Conservation (phyloP, 2,329 filamentous ascomycete species). For the Pseudogymnoascus sp. region DNA sequence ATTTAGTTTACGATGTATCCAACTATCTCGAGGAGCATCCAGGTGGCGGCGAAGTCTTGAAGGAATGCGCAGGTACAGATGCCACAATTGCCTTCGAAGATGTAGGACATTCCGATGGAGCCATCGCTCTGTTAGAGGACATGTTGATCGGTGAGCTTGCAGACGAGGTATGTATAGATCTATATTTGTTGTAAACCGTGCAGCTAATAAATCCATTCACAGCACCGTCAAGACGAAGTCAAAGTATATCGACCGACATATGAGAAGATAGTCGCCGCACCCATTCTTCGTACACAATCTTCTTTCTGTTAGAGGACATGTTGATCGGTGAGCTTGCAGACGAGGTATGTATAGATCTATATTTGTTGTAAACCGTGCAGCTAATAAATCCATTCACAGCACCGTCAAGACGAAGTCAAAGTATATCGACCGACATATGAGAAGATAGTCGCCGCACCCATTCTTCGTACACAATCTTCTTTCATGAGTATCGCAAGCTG, state of each 20-base stretch:
- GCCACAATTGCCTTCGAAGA: slow-evolving; percentile 76
- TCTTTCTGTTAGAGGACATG: slow-evolving; percentile 53
- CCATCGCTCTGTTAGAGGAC: slow-evolving; percentile 56
- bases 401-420: slow-evolving; percentile 8
- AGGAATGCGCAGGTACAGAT: slow-evolving; percentile 72
- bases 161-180: slow-evolving; percentile 39
- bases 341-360: slow-evolving; percentile 34
- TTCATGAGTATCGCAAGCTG: background rate
- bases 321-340: slow-evolving; percentile 51
- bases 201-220: slow-evolving; percentile 4
- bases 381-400: background rate
- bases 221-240: slow-evolving; percentile 9
- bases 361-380: slow-evolving; percentile 6
- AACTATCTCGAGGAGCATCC: slow-evolving; percentile 54
- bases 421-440: slow-evolving; percentile 9
- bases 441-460: background rate
- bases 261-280: background rate
- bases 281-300: slow-evolving; percentile 3
- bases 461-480: background rate
- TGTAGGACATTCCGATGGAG: slow-evolving; percentile 74
- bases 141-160: slow-evolving; percentile 50
- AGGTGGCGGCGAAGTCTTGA: slow-evolving; percentile 69
- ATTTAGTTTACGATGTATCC: slow-evolving; percentile 50
- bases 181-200: background rate
- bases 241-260: slow-evolving; percentile 9